Conservation (phyloP, 176 grass and related monocot species). For the Dendrocalamus sinicus region DNA sequence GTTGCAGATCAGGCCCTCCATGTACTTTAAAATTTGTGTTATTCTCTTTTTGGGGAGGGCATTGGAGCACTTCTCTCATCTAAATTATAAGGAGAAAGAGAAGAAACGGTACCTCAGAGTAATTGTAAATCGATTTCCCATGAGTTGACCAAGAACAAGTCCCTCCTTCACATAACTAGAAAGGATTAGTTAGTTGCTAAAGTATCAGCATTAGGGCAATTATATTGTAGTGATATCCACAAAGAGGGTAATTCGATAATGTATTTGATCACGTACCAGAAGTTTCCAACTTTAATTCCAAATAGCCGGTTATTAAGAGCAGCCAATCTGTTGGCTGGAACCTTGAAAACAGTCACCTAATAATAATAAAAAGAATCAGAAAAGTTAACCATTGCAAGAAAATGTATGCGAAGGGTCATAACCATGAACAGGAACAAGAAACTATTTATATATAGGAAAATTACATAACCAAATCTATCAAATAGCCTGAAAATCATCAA, state of each 20-base stretch:
- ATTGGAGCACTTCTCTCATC: not conserved
- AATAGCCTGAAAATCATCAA: constrained; percentile 26
- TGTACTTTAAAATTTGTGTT: not conserved
- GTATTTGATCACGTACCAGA: constrained; percentile 61
- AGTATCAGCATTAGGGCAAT: constrained; percentile 4
- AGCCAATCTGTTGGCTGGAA: constrained; percentile 73
- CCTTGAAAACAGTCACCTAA: constrained; percentile 95
- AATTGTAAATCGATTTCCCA: constrained; percentile 90
- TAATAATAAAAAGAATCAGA: constrained; percentile 4
- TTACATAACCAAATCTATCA: not conserved
- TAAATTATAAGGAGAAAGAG: not conserved
- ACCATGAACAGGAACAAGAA: not conserved
- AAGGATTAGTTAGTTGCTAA: constrained; percentile 43
- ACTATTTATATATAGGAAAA: constrained; percentile 1
- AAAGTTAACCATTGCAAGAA: constrained; percentile 15
- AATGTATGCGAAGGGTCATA: not conserved
- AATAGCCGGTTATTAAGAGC: constrained; percentile 81
- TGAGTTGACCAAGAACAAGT: constrained; percentile 90
- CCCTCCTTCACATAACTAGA: constrained; percentile 91
- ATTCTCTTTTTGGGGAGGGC: not conserved
- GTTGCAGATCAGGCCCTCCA: not conserved
- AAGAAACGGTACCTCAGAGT: constrained; percentile 72
- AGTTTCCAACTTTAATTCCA: constrained; percentile 95
- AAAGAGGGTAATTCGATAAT: not conserved
- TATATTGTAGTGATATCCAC: not conserved